Base-by-base conservation (phyloP, 2,329 filamentous ascomycete genomes). In the Paecilomyces niveus region DNA sequence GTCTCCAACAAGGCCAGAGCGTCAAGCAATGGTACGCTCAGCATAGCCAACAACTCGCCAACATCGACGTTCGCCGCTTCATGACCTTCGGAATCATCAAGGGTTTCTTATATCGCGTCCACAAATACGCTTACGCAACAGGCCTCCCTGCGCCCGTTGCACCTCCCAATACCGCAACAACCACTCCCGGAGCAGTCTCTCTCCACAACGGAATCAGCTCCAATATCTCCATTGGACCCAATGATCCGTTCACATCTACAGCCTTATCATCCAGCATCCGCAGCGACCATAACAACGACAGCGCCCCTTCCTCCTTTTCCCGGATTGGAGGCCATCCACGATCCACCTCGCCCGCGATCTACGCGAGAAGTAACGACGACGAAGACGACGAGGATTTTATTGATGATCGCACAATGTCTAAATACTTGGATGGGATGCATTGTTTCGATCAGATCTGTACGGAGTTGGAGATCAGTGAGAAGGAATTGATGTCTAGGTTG, bases 11-110 rank as follows among this genome's bases (percentile, higher is more conserved):
- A 53, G 91, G 92, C 39, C 85, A 90, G 55, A 89, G 86, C n/a
- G 82, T 97, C 11, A 89, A 89, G 69, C 89, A 93, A 71, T 97
- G 92, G 90, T 86, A 94, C 64, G 82, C 89, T 59, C 80, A 87
- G 32, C 89, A 96, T 72, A 83, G 86, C 64, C 84, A 88, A 49
- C 77, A 89, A 45, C 81, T 97, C 8, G 80, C 83, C 11, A 87
- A 88, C 68, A 86, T 99, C 58, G 94, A 99, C 72, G 85, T 97
- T 57, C 85, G 94, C 11, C 87, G 94, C 29, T 87, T 99, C 62
- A 90, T 97, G 62, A 95, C 96, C 59, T 99, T 97, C 68, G 94
- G 93, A 58, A 84, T 97, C 59, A 96, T 97, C 72, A 97, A 97
- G 76, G 92, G 93, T 15, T 89, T 95, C 65, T 77, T 99, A 24